A percentile compares a stretch with the other conserved stretches of the same genome.
Evolutionary conservation across 768 basidiomycete genomes (phyloP).

Genomic region (Tylopilus sp.): DNA sequence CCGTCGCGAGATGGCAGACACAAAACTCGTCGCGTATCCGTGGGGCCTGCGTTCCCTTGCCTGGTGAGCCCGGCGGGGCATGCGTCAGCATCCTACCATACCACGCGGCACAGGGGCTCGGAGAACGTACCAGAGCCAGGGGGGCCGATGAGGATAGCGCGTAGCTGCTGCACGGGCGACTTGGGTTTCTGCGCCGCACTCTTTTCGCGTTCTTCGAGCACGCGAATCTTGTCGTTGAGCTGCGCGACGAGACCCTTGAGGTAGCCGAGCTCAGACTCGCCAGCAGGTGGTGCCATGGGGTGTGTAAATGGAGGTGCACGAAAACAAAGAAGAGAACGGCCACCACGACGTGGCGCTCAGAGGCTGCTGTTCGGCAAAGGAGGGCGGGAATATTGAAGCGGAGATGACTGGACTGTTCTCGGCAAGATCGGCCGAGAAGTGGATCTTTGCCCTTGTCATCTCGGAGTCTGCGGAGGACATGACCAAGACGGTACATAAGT

Average conservation of each 20-base stretch:
- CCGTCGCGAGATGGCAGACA: constrained; percentile 97
- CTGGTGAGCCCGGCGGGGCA: constrained; percentile 36
- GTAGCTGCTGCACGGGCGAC: constrained; percentile 73
- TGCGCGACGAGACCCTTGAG: constrained; percentile 90
- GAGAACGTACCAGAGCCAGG: constrained; percentile 87
- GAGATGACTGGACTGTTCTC: constrained; percentile 16
- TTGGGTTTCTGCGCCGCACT: constrained; percentile 36
- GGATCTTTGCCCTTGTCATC: too few relatives aligned
- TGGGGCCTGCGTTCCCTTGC: constrained; percentile 98
- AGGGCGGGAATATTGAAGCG: constrained; percentile 19
- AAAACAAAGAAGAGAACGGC: background rate
- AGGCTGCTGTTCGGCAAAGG: constrained; percentile 5
- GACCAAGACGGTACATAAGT: too few relatives aligned
- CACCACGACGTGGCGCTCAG: background rate
- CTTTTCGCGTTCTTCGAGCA: constrained; percentile 72
- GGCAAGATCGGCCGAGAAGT: background rate
- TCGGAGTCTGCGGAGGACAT: background rate
- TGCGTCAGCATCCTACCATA: background rate
- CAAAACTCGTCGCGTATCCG: constrained; percentile 90
- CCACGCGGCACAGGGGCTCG: too few relatives aligned
- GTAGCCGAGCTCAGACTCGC: constrained; percentile 75
- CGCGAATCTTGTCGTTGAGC: constrained; percentile 84
- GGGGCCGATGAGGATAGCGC: constrained; percentile 92
- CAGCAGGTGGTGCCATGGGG: constrained; percentile 62
- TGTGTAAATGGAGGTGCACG: background rate